Evolutionary conservation across 176 grass and related monocot species (phyloP).

Genomic region (Poa pratensis): DNA sequence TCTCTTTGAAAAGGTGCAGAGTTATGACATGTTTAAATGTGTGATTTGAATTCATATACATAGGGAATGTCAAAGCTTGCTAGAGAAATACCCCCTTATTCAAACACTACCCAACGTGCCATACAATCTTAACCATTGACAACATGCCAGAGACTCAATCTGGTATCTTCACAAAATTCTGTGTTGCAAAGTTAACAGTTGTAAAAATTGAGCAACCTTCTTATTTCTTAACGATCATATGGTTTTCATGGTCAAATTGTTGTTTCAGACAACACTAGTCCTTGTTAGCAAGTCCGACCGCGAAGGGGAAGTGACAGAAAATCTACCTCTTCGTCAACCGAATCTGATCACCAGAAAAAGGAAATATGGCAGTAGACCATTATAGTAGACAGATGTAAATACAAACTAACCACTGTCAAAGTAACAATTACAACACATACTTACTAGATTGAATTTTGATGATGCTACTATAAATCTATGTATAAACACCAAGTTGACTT

Average conservation of each 20-base stretch:
- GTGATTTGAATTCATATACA: neutral
- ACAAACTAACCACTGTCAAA: neutral
- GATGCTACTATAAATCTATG: neutral
- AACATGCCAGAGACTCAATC: neutral
- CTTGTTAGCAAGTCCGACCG: neutral
- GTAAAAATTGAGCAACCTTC: neutral
- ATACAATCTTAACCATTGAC: neutral
- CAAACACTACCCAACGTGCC: neutral
- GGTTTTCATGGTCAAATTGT: neutral
- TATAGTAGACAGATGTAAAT: neutral
- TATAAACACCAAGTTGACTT: conserved; percentile 1
- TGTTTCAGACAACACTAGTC: neutral
- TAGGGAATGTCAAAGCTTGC: neutral
- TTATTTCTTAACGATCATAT: neutral
- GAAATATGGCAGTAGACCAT: neutral
- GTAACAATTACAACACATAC: neutral
- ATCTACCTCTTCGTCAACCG: neutral
- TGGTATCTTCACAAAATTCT: neutral
- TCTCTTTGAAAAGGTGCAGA: neutral
- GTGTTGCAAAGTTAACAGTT: neutral
- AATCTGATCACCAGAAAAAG: neutral
- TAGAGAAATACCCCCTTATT: neutral
- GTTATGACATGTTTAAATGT: neutral
- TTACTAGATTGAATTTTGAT: neutral
- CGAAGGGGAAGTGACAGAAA: neutral